These are phyloP conservation scores for Linnemannia zychae DNA, from an alignment of 192 early-diverging fungal genomes.

Conservation along the genomic window DNA sequence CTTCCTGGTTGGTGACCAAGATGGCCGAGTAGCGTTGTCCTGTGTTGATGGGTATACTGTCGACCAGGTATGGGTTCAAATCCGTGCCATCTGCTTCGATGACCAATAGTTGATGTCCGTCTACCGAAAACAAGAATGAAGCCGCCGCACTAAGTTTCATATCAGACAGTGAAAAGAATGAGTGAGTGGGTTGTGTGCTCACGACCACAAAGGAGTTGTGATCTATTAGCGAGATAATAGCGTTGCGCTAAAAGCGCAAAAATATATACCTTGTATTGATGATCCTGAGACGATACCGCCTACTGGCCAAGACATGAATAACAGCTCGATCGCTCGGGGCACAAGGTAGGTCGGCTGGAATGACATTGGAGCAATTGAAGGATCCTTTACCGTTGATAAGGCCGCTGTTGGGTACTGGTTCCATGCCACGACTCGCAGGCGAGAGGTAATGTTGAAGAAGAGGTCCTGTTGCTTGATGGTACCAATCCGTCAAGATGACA, in stretches of 20 bases:
- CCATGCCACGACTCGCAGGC: constrained; percentile 14
- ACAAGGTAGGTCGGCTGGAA: constrained; percentile 30
- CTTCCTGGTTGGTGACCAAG: constrained; percentile 58
- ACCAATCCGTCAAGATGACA: constrained; percentile 59
- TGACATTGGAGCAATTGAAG: constrained; percentile 54
- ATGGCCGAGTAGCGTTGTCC: constrained; percentile 68
- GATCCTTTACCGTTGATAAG: constrained; percentile 64
- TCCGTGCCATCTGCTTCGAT: constrained; percentile 79
- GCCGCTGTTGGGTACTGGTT: constrained; percentile 61
- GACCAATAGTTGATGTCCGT: constrained; percentile 74
- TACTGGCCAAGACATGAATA: constrained; percentile 43
- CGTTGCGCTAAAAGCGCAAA: not conserved
- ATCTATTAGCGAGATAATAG: not conserved
- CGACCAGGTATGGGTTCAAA: constrained; percentile 41
- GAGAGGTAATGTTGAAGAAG: constrained; percentile 21
- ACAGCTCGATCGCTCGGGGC: constrained; percentile 18
- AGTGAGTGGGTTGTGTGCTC: not conserved
- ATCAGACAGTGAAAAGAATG: not conserved
- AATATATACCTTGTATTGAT: constrained; percentile 63
- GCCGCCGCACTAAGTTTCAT: constrained; percentile 62
- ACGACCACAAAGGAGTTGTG: too few species aligned
- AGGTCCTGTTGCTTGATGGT: constrained; percentile 47
- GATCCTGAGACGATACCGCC: constrained; percentile 71
- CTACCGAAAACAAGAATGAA: constrained; percentile 75
- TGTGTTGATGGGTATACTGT: constrained; percentile 59